phyloP scores from a whole-genome alignment of 164 flowering plant genomes.

The Dillenia turbinata region DNA sequence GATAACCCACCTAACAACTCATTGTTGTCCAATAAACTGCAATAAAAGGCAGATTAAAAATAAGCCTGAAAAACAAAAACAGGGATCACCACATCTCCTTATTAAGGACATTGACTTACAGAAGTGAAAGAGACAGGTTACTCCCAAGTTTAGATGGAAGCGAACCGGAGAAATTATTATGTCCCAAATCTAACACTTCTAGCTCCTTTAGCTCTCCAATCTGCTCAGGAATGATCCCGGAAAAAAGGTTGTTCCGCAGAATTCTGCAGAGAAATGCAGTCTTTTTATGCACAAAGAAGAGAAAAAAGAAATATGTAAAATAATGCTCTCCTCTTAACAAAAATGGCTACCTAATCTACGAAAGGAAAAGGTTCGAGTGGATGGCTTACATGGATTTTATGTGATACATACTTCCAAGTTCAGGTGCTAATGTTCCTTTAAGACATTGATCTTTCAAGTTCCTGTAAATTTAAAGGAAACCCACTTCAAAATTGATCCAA shows the following conservation, averaged over 20 bases:
- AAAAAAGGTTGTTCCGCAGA: slow-evolving; percentile 65
- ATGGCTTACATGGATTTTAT: slow-evolving; percentile 65
- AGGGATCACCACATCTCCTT: not conserved
- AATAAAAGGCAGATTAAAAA: slow-evolving; percentile 1
- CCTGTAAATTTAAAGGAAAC: slow-evolving; percentile 31
- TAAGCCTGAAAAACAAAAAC: slow-evolving; percentile 2
- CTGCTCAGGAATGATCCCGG: slow-evolving; percentile 57
- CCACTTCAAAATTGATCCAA: slow-evolving; percentile 12
- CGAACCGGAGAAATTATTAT: slow-evolving; percentile 53
- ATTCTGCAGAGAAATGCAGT: slow-evolving; percentile 32
- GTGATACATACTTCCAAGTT: slow-evolving; percentile 52
- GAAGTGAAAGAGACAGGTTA: slow-evolving; percentile 37
- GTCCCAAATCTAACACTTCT: slow-evolving; percentile 58
- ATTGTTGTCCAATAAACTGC: slow-evolving; percentile 48
- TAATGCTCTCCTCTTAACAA: not conserved
- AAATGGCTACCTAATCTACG: not conserved
- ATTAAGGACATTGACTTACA: slow-evolving; percentile 37
- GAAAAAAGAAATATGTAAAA: not conserved
- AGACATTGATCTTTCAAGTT: slow-evolving; percentile 73
- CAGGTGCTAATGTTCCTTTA: slow-evolving; percentile 65
- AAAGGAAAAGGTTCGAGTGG: not conserved
- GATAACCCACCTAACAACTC: slow-evolving; percentile 22
- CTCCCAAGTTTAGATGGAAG: slow-evolving; percentile 45
- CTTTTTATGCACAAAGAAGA: not conserved
- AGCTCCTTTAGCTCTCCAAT: slow-evolving; percentile 49